Evolutionary conservation across 2,329 filamentous ascomycete species (phyloP).

Genomic region (Sphaerulina musiva): DNA sequence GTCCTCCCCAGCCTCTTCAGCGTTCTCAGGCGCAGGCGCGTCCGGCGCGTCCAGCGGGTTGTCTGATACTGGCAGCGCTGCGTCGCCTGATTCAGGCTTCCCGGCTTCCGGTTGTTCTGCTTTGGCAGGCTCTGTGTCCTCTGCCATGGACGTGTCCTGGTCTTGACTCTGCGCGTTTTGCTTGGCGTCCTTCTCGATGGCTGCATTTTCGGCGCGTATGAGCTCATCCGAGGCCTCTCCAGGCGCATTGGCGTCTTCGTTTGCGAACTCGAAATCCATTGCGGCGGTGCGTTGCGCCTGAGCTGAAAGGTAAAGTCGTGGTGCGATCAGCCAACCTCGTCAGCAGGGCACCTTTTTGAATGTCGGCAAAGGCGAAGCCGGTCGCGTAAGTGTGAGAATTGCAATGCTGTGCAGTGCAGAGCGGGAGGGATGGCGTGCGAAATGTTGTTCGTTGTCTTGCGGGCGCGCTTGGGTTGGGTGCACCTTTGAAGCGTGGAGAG

Average conservation of each 20-base stretch:
- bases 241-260: constrained; percentile 30
- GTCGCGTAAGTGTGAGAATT: not conserved
- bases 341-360: not conserved
- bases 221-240: constrained; percentile 33
- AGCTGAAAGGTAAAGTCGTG: not conserved
- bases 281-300: not conserved
- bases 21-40: constrained; percentile 32
- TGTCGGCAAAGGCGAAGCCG: not conserved
- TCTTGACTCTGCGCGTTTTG: constrained; percentile 25
- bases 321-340: not conserved
- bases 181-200: constrained; percentile 23
- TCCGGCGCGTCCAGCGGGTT: constrained; percentile 36
- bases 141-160: constrained; percentile 33
- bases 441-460: not conserved
- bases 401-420: not conserved
- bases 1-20: constrained; percentile 25
- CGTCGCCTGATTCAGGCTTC: not conserved
- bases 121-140: constrained; percentile 25
- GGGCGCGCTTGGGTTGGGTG: not conserved
- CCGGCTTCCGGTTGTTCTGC: constrained; percentile 5
- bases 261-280: constrained; percentile 26
- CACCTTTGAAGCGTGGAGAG: not conserved
- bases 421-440: not conserved
- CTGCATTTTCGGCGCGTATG: constrained; percentile 34
- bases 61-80: constrained; percentile 31